A percentile compares a stretch with the other conserved stretches of the same genome.
phyloP scores from a whole-genome alignment of 306 rosid genomes.

The Nissolia schottii region DNA sequence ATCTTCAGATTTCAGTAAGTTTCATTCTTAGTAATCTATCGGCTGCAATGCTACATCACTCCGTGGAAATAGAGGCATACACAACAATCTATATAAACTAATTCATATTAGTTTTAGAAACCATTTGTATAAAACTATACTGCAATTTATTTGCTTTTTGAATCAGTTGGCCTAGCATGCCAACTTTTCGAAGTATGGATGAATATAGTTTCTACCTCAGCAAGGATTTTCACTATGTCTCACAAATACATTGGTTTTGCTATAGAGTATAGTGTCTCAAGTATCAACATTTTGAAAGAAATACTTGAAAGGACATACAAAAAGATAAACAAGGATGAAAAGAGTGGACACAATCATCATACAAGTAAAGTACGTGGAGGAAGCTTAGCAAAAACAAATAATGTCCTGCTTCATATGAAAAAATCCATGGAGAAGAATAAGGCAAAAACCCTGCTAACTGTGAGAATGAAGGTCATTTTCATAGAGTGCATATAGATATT shows the following conservation, averaged over 20 bases:
- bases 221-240: neutral
- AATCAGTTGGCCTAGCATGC: neutral
- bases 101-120: neutral
- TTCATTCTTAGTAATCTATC: conserved; percentile 7
- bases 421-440: conserved; percentile 2
- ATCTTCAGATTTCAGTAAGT: neutral
- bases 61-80: conserved; percentile 3
- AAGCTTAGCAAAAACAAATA: neutral
- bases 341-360: neutral
- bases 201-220: neutral
- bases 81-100: neutral
- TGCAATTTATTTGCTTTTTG: neutral
- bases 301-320: neutral
- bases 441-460: neutral
- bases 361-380: neutral
- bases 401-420: neutral
- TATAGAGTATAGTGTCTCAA: conserved; percentile 11
- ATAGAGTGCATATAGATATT: neutral
- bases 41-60: conserved; percentile 7
- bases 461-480: neutral
- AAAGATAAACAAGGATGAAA: neutral
- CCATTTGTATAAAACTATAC: neutral
- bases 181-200: neutral
- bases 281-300: neutral
- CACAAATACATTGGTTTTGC: neutral